Base-by-base conservation (phyloP, 2,329 filamentous ascomycete genomes). In the Teratosphaeria gauchensis region DNA sequence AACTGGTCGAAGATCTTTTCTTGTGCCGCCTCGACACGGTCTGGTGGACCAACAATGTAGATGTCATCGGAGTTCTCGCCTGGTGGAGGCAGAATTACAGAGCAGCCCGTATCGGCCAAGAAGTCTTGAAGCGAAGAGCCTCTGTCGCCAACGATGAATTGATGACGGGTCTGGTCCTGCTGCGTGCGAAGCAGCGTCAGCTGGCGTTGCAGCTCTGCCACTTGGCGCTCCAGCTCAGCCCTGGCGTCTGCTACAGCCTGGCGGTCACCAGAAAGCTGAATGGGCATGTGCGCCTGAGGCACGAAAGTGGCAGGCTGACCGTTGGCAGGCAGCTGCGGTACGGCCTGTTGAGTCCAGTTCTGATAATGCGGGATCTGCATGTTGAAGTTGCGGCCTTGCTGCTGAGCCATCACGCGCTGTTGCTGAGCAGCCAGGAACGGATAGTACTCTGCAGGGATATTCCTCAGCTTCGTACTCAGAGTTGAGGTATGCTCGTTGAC, bases 391-490 rank as follows among this genome's bases (percentile, higher is more conserved):
- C 87, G 87, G 62, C 83, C 83, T 61, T 85, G 77, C 73, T 92
- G 77, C 73, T 92, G 88, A n/a, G 28, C 30, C 52, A 32, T 31
- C 21, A 32, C 87, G 62, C 83, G 83, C 61, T 85, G 77, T 73
- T 92, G 77, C 73, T 92, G 88, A 54, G 91, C 91, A 28, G 90
- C 87, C 73, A 99, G 87, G 78, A 99, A 99, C 56, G 92, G 92
- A 75, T 94, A 99, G 74, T 94, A 95, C 72, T 96, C 91, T 30
- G 90, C 84, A 7, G 94, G 92, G 60, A 99, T 87, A 54, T 86
- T 85, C 73, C 87, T 90, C 64, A 99, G 76, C 67, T 89, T 90
- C 59, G 90, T 82, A 75, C 84, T 94, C 69, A 92, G 83, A 66
- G 87, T 92, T 58, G 90, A 87, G 56, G 89, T 86, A 62, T 90